Evolutionary conservation across 1,284 basidiomycete species (phyloP).

Genomic region (Athelia psychrophila): DNA sequence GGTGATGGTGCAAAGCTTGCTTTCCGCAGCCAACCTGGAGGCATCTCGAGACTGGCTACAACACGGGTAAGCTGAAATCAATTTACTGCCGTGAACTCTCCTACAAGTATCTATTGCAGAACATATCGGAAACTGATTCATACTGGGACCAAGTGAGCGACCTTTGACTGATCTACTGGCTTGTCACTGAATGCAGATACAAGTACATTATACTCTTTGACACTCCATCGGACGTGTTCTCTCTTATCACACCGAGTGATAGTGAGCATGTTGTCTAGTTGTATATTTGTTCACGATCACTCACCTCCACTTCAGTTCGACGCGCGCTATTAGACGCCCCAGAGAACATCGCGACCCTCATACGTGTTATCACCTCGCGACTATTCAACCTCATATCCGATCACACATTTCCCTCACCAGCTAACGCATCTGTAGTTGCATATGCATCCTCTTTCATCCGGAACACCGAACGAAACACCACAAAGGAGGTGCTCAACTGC

Average conservation of each 20-base stretch:
- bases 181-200: constrained; percentile 14
- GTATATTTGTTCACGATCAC: background rate
- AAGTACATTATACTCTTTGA: constrained; percentile 86
- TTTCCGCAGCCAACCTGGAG: constrained; percentile 78
- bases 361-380: constrained; percentile 70
- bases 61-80: constrained; percentile 54
- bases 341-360: constrained; percentile 81
- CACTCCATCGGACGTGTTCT: constrained; percentile 85
- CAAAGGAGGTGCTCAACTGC: constrained; percentile 86
- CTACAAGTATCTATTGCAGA: constrained; percentile 41
- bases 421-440: constrained; percentile 55
- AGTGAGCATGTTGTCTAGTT: constrained; percentile 45
- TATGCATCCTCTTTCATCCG: constrained; percentile 71
- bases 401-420: constrained; percentile 73
- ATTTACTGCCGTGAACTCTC: constrained; percentile 4
- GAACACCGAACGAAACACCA: constrained; percentile 60
- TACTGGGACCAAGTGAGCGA: constrained; percentile 82
- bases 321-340: constrained; percentile 79
- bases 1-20: constrained; percentile 87
- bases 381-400: constrained; percentile 82
- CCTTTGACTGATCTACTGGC: background rate
- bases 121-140: constrained; percentile 67
- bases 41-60: constrained; percentile 72
- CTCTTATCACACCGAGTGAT: constrained; percentile 82
- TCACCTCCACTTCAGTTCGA: constrained; percentile 51